Conservation (phyloP, 2,329 filamentous ascomycete species). For the Colletotrichum falcatum region DNA sequence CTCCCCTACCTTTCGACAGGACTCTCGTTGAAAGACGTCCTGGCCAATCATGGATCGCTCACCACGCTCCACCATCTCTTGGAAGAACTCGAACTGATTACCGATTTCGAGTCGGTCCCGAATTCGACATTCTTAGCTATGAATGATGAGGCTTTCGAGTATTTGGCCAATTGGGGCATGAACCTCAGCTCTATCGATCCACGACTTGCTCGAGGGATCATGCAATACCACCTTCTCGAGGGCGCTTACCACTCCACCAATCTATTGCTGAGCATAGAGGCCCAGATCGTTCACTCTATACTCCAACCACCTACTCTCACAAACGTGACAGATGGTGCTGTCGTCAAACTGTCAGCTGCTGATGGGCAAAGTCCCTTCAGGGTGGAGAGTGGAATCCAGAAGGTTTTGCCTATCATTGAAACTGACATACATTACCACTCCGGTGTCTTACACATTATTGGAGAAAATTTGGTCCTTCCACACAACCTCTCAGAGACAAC, state of each 20-base stretch:
- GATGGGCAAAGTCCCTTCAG: neutral
- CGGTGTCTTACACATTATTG: conserved; percentile 8
- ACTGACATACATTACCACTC: neutral
- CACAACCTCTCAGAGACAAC: conserved; percentile 21
- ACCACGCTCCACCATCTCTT: neutral
- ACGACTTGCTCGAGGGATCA: neutral
- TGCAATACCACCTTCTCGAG: neutral
- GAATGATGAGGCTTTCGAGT: conserved; percentile 11
- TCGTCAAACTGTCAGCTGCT: conserved; percentile 1
- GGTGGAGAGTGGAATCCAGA: conserved; percentile 6
- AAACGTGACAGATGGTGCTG: conserved; percentile 8
- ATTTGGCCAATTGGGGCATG: conserved; percentile 6
- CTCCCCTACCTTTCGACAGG: too few relatives aligned
- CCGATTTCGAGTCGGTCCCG: neutral
- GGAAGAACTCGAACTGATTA: neutral
- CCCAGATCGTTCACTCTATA: neutral
- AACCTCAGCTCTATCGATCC: conserved; percentile 8
- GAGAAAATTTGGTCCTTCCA: conserved; percentile 12
- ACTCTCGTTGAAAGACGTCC: neutral
- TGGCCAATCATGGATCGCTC: conserved; percentile 15
- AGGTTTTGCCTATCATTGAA: conserved; percentile 9
- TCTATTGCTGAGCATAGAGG: neutral
- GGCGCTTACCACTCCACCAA: neutral
- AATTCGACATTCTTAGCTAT: conserved; percentile 5
- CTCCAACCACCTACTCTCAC: neutral